Evolutionary conservation across 192 early-diverging fungal genomes (phyloP).

Genomic region (Backusella tarrabulga): DNA sequence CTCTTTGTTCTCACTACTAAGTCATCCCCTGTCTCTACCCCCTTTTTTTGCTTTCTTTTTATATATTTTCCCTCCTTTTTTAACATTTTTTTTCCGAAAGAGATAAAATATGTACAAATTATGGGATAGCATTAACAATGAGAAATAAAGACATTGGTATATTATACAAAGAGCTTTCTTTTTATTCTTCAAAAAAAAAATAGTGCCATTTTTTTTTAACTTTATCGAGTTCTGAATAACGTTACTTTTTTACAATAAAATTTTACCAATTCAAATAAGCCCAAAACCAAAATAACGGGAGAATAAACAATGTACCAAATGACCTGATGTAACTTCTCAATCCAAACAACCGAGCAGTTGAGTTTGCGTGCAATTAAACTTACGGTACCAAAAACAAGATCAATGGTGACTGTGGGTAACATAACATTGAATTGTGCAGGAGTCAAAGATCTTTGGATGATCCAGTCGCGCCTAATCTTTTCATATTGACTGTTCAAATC

Average conservation of each 20-base stretch:
- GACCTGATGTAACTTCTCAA: conserved; percentile 15
- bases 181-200: not conserved
- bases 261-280: conserved; percentile 1
- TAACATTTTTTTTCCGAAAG: not conserved
- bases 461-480: not conserved
- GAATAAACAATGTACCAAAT: conserved; percentile 28
- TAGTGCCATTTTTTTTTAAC: not conserved
- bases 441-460: not conserved
- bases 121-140: not conserved
- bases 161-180: not conserved
- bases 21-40: too few species aligned
- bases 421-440: not conserved
- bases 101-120: not conserved
- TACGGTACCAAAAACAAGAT: conserved; percentile 13
- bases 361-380: not conserved
- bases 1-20: not conserved
- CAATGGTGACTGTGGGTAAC: conserved; percentile 8
- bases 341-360: not conserved
- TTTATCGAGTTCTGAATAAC: not conserved
- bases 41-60: not conserved
- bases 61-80: not conserved
- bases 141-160: not conserved
- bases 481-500: conserved; percentile 1
- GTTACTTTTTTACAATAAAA: not conserved
- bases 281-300: conserved; percentile 19